Evolutionary conservation across 352 stramenopile species (phyloP).

Genomic region (Saprolegnia parasitica): DNA sequence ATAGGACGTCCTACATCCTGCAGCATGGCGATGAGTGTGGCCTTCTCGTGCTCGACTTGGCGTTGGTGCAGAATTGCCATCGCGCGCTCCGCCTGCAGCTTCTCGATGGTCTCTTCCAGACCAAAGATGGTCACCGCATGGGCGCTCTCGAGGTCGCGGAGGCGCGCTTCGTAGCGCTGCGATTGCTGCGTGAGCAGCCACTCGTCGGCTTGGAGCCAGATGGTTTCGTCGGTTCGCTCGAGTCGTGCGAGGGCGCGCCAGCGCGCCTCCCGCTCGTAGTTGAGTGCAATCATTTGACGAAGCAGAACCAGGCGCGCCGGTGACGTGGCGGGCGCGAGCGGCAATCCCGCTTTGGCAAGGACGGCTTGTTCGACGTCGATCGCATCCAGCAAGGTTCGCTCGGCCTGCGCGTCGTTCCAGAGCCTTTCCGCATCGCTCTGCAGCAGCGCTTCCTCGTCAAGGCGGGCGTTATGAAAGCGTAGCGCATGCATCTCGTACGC

Average conservation of each 20-base stretch:
- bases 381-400: background rate
- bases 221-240: constrained; percentile 49
- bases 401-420: constrained; percentile 11
- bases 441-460: constrained; percentile 54
- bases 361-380: background rate
- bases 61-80: constrained; percentile 2
- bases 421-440: constrained; percentile 22
- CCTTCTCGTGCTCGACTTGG: constrained; percentile 15
- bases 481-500: constrained; percentile 44
- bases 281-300: constrained; percentile 51
- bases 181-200: constrained; percentile 64
- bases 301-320: constrained; percentile 40
- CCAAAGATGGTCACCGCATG: constrained; percentile 43
- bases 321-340: background rate
- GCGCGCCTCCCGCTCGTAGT: constrained; percentile 60
- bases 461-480: constrained; percentile 40
- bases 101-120: constrained; percentile 39
- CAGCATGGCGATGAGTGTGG: background rate
- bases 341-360: background rate
- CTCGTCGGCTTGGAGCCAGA: constrained; percentile 40
- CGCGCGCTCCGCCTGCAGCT: constrained; percentile 30
- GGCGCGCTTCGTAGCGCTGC: constrained; percentile 46
- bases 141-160: constrained; percentile 45
- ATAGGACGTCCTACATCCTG: background rate
- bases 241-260: constrained; percentile 48